Conservation (phyloP, 805 yeast species). For the Ogataea neopini region DNA sequence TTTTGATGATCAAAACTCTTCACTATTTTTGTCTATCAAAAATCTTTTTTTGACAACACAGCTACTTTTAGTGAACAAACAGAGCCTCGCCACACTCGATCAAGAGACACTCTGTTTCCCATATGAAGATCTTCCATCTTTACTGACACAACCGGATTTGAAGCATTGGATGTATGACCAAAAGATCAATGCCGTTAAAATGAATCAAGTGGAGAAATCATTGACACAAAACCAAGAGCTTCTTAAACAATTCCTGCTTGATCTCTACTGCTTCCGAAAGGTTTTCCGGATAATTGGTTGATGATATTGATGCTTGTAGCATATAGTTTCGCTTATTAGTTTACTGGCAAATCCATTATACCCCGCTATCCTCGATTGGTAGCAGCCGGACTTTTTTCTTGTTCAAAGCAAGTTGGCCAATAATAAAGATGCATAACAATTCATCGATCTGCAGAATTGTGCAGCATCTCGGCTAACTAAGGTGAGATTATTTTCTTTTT, state of each 20-base stretch:
- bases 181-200: conserved; percentile 12
- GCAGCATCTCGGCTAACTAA: background rate
- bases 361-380: background rate
- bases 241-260: conserved; percentile 14
- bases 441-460: background rate
- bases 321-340: background rate
- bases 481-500: background rate
- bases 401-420: background rate
- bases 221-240: conserved; percentile 14
- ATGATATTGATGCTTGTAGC: background rate
- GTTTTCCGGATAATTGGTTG: conserved; percentile 10
- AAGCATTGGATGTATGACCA: conserved; percentile 23
- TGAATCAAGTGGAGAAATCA: conserved; percentile 11
- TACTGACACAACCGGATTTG: conserved; percentile 13
- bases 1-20: conserved; percentile 14
- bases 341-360: background rate
- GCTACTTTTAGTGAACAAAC: conserved; percentile 9
- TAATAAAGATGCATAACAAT: background rate
- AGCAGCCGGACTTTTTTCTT: background rate
- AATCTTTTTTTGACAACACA: conserved; percentile 13
- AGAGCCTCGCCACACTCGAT: conserved; percentile 8
- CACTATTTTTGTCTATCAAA: conserved; percentile 14
- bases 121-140: conserved; percentile 12
- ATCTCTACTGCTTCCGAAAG: conserved; percentile 18
- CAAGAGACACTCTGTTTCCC: conserved; percentile 16